phyloP scores from a whole-genome alignment of 371 early-diverging fungal genomes.

The Rhizopus sp. region DNA sequence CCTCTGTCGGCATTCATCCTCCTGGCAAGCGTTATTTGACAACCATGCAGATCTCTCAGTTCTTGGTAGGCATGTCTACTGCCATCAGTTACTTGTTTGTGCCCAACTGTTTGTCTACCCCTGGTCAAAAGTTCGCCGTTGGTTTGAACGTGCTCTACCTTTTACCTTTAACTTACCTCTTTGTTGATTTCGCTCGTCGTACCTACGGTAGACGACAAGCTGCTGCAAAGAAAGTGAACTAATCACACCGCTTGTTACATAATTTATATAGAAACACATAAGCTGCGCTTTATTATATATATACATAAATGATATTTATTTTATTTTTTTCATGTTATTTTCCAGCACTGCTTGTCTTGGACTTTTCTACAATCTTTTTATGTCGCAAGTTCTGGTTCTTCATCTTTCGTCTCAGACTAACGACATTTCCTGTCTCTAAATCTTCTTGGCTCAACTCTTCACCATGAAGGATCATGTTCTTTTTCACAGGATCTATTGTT shows the following conservation, averaged over 20 bases:
- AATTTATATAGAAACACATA: not conserved
- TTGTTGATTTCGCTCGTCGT: conserved; percentile 73
- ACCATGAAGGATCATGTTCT: too few relatives aligned
- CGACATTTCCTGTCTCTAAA: too few relatives aligned
- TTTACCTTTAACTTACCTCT: conserved; percentile 78
- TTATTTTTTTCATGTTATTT: not conserved
- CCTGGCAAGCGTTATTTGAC: conserved; percentile 87
- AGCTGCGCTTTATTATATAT: not conserved
- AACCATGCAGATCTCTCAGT: conserved; percentile 86
- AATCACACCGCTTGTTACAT: conserved; percentile 18
- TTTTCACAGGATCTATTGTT: not conserved
- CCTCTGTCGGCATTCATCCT: conserved; percentile 75
- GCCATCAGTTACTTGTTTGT: conserved; percentile 72
- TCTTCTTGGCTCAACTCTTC: too few relatives aligned
- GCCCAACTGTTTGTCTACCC: conserved; percentile 64
- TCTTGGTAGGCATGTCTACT: conserved; percentile 75
- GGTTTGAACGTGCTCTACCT: conserved; percentile 75
- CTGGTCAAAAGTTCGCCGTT: conserved; percentile 68
- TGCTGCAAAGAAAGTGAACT: conserved; percentile 54
- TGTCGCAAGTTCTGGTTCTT: too few relatives aligned
- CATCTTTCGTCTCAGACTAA: too few relatives aligned
- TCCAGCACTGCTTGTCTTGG: not conserved
- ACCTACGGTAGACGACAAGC: conserved; percentile 61
- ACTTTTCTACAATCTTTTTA: too few relatives aligned
- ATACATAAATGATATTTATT: too few relatives aligned